Evolutionary conservation across 2,329 filamentous ascomycete species (phyloP), one percentile per base, ranked within the genome.

Genomic region (Phoma herbarum): DNA sequence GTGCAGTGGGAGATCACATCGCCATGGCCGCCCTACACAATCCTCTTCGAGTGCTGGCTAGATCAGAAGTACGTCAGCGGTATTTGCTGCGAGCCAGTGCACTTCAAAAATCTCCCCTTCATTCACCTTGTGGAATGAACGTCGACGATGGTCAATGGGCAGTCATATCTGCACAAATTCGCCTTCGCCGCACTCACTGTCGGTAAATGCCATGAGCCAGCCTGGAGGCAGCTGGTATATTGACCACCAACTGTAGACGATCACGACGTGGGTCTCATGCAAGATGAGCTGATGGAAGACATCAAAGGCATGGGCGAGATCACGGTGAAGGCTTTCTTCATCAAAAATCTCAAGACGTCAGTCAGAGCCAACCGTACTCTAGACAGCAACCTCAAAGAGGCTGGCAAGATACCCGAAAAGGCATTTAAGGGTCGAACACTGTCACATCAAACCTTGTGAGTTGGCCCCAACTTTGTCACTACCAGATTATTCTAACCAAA

Each of bases 341-440:
- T 65, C 69, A 51, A 50, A 25, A 51, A 52, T 22, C 26, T 52
- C 11, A 10, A 9, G 14, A 14, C 26, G 4, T 2, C 1, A 11
- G 2, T 0, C 2, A n/a, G 2, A 0, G 7, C n/a, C 22, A 14
- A 53, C 11, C 14, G 11, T 20, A 8, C 14, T 37, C 31, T 39
- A 5, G 0, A 8, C 9, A n/a, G 6, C 22, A 31, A 29, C 1
- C n/a, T 25, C 23, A 23, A 35, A 11, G 22, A 14, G 14, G 1
- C 60, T 2, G 50, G 57, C 11, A 33, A 45, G 4, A 39, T 70
- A 3, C 61, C 66, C 0, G 65, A 73, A 29, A 72, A 71, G 28
- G 67, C 67, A 7, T 26, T 71, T 11, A 71, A 70, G 44, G 65
- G 66, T 0, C 48, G 42, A 1, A 50, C 58, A 4, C 18, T 72